Base-by-base conservation (phyloP, 768 basidiomycete genomes). In the Hypholoma sublateritium region DNA sequence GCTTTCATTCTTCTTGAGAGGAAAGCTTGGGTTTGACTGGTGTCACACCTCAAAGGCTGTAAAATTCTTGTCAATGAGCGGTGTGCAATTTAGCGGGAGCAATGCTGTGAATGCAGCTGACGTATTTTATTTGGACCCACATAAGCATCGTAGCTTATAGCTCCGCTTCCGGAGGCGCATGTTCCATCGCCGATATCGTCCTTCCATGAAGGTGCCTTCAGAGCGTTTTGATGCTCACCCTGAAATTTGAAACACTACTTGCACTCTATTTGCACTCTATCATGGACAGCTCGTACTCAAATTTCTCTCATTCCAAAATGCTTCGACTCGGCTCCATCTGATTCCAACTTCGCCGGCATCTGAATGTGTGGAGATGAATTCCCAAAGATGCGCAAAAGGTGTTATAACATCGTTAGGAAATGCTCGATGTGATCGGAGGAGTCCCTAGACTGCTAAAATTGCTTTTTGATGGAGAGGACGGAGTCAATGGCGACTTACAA, bases 361-460 rank as follows among this genome's bases (percentile, higher is more conserved):
- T n/a, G n/a, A n/a, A n/a, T 28, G 7, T 28, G 25, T 32, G 28
- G 28, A 32, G 28, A 32, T 2, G 5, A 32, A 3, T 32, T 32
- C 28, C 28, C 28, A 32, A 32, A 32, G 34, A 19, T 42, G 22
- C 6, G 28, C 17, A 14, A 53, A 46, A 35, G 28, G 32, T 13
- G 25, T 19, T 24, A n/a, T n/a, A 42, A 35, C 50, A 47, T 56
- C 39, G 58, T 70, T 69, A 67, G 55, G 52, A 54, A 63, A 64
- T 49, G 22, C 36, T 71, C 72, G 70, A 67, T 58, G 67, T 70
- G 61, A 70, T 65, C 73, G 73, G 69, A 59, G 37, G 48, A 32
- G 28, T 32, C 5, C 28, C 28, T 32, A 9, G 28, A 28, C 25
- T 28, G 17, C 52, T 36, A 45, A 53, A 53, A 53, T 34, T 44